A percentile compares a stretch with the other conserved stretches of the same genome.
These are phyloP conservation scores for Chaetoceros tenuissimus DNA, from an alignment of 108 stramenopile genomes.

Conservation along the genomic window DNA sequence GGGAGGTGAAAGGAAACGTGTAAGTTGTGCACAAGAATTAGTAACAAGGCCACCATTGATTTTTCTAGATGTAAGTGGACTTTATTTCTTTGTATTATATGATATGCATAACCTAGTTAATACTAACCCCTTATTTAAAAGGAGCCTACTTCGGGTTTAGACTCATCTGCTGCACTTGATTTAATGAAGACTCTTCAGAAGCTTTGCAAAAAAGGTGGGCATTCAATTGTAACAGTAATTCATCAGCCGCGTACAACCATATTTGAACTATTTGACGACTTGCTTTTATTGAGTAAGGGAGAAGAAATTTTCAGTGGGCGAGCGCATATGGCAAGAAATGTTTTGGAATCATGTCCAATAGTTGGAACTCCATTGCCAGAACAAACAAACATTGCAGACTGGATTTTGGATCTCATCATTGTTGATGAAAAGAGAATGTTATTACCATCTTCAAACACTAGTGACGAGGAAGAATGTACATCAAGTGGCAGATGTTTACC, in stretches of 20 bases:
- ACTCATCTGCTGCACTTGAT: constrained; percentile 63
- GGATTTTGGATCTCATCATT: constrained; percentile 74
- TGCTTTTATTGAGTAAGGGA: constrained; percentile 69
- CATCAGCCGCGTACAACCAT: constrained; percentile 87
- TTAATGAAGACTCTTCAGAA: constrained; percentile 61
- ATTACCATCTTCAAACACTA: constrained; percentile 2
- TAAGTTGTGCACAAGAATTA: constrained; percentile 75
- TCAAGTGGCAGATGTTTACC: constrained; percentile 5
- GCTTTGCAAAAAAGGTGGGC: constrained; percentile 38
- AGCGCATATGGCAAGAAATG: constrained; percentile 27
- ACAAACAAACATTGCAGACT: constrained; percentile 73
- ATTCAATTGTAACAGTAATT: constrained; percentile 78
- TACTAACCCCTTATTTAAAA: not conserved
- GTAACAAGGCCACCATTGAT: constrained; percentile 67
- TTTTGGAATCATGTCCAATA: constrained; percentile 41
- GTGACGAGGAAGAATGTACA: constrained; percentile 1
- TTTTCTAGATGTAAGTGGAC: constrained; percentile 78
- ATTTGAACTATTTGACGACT: constrained; percentile 69
- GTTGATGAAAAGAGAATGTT: constrained; percentile 30
- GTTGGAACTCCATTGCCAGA: constrained; percentile 34
- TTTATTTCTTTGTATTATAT: too few relatives aligned
- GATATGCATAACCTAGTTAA: constrained; percentile 57
- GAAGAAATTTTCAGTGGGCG: constrained; percentile 47
- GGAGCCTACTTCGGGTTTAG: constrained; percentile 58
- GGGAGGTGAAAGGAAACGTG: constrained; percentile 84